These are phyloP conservation scores for Monosporozyma servazzii DNA, from an alignment of 805 yeast genomes.

Conservation along the genomic window DNA sequence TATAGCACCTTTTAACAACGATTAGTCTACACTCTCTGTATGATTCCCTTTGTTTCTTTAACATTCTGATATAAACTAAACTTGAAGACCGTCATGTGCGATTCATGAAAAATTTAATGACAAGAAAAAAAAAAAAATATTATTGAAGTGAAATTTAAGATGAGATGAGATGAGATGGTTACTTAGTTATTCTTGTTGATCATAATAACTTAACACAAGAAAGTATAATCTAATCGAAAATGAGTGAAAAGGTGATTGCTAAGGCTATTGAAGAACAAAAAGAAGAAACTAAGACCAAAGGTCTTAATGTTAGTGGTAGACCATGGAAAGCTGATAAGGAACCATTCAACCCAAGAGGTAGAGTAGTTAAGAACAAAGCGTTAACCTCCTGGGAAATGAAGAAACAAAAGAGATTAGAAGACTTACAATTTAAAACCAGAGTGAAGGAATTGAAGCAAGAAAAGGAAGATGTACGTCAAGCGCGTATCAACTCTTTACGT, in stretches of 20 bases:
- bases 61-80: not conserved
- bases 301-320: conserved; percentile 53
- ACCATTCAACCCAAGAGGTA: conserved; percentile 55
- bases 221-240: not conserved
- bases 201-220: not conserved
- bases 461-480: conserved; percentile 51
- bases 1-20: not conserved
- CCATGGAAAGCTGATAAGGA: conserved; percentile 61
- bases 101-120: not conserved
- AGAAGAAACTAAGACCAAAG: conserved; percentile 28
- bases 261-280: not conserved
- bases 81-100: not conserved
- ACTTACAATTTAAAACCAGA: conserved; percentile 57
- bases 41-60: not conserved
- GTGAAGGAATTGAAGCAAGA: conserved; percentile 70
- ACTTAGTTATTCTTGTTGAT: not conserved
- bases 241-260: not conserved
- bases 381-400: conserved; percentile 54
- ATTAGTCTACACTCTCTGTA: not conserved
- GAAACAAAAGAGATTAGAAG: conserved; percentile 55
- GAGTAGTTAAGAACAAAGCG: conserved; percentile 43
- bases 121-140: conserved; percentile 1
- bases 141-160: conserved; percentile 1
- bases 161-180: conserved; percentile 11
- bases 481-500: conserved; percentile 47